Evolutionary conservation across 441 rosid species (phyloP).

Genomic region (Erodium moschatum): DNA sequence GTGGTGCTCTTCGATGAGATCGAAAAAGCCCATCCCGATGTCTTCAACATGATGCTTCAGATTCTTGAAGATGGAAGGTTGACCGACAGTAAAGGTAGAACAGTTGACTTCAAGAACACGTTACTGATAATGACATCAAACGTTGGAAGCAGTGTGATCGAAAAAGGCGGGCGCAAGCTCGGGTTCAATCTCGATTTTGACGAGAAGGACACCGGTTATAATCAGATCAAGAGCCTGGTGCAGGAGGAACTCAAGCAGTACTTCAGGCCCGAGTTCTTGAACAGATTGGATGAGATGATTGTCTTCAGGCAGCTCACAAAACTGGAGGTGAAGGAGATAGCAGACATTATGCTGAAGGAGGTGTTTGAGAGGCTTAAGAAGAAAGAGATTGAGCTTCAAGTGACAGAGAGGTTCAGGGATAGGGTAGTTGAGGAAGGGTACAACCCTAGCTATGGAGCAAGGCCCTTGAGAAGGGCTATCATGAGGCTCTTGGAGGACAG

Average conservation of each 20-base stretch:
- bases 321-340: conserved; percentile 89
- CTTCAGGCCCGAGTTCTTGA: conserved; percentile 90
- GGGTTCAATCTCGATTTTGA: conserved; percentile 77
- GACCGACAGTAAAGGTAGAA: conserved; percentile 96
- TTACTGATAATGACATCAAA: conserved; percentile 95
- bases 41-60: conserved; percentile 98
- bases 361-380: conserved; percentile 67
- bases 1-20: conserved; percentile 78
- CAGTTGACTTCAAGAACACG: conserved; percentile 93
- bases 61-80: conserved; percentile 94
- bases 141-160: conserved; percentile 90
- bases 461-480: conserved; percentile 92
- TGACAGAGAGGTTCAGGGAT: conserved; percentile 81
- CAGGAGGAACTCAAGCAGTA: conserved; percentile 82
- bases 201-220: conserved; percentile 73
- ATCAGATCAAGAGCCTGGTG: conserved; percentile 83
- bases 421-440: conserved; percentile 93
- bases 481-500: conserved; percentile 93
- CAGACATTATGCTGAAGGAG: conserved; percentile 87
- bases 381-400: conserved; percentile 89
- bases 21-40: too few species aligned
- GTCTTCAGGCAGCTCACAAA: conserved; percentile 92
- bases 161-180: conserved; percentile 80
- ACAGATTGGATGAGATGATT: conserved; percentile 93
- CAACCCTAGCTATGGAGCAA: conserved; percentile 90